Percentiles rank a stretch among this genome's conserved stretches.
Evolutionary conservation across 495 filamentous ascomycete genomes (phyloP).

Genomic region (Talaromyces adpressus): DNA sequence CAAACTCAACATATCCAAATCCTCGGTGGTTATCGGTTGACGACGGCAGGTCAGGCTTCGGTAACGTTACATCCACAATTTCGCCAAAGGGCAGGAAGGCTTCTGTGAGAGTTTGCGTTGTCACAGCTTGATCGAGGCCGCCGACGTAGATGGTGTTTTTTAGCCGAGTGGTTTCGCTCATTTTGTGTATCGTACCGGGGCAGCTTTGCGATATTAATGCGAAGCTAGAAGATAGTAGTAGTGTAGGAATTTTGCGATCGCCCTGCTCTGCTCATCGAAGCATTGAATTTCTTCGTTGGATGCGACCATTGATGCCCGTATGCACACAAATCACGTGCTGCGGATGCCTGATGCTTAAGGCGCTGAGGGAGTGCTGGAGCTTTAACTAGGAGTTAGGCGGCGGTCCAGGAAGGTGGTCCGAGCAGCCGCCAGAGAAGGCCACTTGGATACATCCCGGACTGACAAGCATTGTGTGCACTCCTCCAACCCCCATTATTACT

Average conservation of each 20-base stretch:
- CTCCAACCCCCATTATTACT: background rate
- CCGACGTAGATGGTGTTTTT: constrained; percentile 87
- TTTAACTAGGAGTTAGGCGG: background rate
- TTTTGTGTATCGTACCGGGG: constrained; percentile 18
- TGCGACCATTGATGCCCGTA: background rate
- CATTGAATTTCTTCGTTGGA: background rate
- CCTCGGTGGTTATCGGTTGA: constrained; percentile 74
- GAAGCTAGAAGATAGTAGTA: background rate
- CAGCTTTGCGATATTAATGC: background rate
- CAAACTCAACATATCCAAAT: constrained; percentile 96
- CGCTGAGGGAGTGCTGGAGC: background rate
- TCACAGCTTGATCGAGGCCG: constrained; percentile 76
- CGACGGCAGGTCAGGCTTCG: constrained; percentile 70
- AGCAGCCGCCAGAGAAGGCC: constrained; percentile 8
- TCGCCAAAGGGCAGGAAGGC: constrained; percentile 97
- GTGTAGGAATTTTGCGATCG: background rate
- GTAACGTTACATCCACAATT: constrained; percentile 81
- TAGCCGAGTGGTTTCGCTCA: constrained; percentile 76
- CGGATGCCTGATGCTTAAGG: constrained; percentile 2
- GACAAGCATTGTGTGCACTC: background rate
- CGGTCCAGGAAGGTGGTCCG: background rate
- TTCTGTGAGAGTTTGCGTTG: constrained; percentile 64
- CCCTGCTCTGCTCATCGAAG: background rate
- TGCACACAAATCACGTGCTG: constrained; percentile 1
- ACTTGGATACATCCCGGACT: constrained; percentile 1